A percentile compares a stretch with the other conserved stretches of the same genome.
These are phyloP conservation scores for Colletotrichum godetiae DNA, from an alignment of 2,329 filamentous ascomycete species.

Conservation along the genomic window DNA sequence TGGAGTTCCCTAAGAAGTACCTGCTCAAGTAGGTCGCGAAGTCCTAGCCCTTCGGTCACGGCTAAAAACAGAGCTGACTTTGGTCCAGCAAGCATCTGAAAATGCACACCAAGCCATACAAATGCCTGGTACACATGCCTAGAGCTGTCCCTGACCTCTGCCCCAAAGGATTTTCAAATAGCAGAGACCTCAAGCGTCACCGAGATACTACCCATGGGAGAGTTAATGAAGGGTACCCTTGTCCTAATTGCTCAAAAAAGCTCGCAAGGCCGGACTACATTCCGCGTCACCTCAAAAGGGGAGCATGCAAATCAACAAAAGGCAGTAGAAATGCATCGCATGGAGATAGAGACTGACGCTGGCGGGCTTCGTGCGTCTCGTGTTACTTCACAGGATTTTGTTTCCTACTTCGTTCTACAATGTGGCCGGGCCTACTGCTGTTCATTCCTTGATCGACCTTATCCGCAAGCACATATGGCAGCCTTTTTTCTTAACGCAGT, in stretches of 20 bases:
- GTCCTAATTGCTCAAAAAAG: not conserved
- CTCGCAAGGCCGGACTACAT: slow-evolving; percentile 8
- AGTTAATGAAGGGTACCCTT: not conserved
- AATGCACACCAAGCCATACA: not conserved
- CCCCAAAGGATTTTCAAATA: not conserved
- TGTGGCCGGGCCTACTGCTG: not conserved
- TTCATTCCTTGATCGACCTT: not conserved
- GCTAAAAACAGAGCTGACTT: too few relatives aligned
- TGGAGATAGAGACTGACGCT: too few relatives aligned
- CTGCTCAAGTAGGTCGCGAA: too few relatives aligned
- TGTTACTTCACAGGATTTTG: not conserved
- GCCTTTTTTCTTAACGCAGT: too few relatives aligned
- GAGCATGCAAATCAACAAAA: not conserved
- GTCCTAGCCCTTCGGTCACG: too few relatives aligned
- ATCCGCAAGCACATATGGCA: not conserved
- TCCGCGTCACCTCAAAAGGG: not conserved
- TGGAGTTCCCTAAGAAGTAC: too few relatives aligned
- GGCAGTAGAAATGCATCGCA: not conserved
- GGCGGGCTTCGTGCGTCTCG: not conserved
- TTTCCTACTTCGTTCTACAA: not conserved
- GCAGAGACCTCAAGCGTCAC: not conserved
- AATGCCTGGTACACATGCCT: not conserved
- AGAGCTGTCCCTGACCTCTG: not conserved
- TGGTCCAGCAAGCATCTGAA: slow-evolving; percentile 10
- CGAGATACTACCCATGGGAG: not conserved